Evolutionary conservation across 31 red algal genomes (phyloP), one percentile per base, ranked within the genome.

Genomic region (Asparagopsis taxiformis): DNA sequence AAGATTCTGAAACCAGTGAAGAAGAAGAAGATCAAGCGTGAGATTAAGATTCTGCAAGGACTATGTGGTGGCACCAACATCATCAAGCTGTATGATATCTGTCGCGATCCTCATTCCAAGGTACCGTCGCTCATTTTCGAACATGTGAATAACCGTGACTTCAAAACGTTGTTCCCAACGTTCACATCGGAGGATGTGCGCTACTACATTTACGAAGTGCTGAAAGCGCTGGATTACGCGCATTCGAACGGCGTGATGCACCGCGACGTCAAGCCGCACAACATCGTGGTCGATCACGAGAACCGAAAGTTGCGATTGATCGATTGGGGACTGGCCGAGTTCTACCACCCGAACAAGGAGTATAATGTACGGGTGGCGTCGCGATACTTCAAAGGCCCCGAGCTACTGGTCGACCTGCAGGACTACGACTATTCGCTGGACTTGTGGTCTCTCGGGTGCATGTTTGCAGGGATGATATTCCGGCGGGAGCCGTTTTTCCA

Each of bases 11-110:
- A 93, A 43, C 94, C 94, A 19, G 94, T 97, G 43, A 92, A 93
- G 82, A 97, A 93, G 67, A 97, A 93, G 73, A 97, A 97, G 74
- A 97, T 97, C 25, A 97, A 97, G 79, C 75, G 94, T 23, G 94
- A 97, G 68, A 97, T 97, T 65, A 97, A 97, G 59, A 97, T 97
- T 24, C 73, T 97, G 35, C 88, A 93, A 56, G 75, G 83, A 35
- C 75, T 97, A 28, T 81, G 68, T 67, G 94, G 94, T n/a, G 94
- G 94, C 64, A 88, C 94, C 23, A 97, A 97, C 36, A 85, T 97
- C 67, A 74, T 97, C 58, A 65, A 92, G 59, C 51, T 97, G 31
- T 43, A 82, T 64, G 94, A 97, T 65, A 80, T 97, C 51, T 89
- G 84, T 53, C 77, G 90, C 23, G 94, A 97, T 74, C 84, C 94